Evolutionary conservation across 2,329 filamentous ascomycete species (phyloP), one percentile per base, ranked within the genome.

Genomic region (Hypoxylon sp.): DNA sequence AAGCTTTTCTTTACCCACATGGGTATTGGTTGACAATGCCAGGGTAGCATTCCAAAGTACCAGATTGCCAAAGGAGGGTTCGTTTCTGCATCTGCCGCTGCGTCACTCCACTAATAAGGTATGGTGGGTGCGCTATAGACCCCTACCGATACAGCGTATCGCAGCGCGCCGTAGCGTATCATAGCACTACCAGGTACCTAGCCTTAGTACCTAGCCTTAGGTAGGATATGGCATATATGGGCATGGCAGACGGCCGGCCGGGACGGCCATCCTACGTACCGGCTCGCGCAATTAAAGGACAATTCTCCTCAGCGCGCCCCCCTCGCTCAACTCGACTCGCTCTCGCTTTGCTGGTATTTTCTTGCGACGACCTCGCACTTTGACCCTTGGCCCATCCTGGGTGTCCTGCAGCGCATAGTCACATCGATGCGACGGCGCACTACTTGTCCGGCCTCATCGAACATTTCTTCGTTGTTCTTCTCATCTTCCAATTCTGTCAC

Each of bases 61-160:
- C 46, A 50, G 41, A 42, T 56, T 62, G 48, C 59, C 55, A 38
- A 56, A 56, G 55, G 55, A 26, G 27, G 52, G 56, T 60, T 63
- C 53, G 56, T 52, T n/a, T 6, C 27, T 56, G 45, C 46, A 49
- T 54, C 48, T 58, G 43, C 50, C 50, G 33, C 47, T 55, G 54
- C 58, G 53, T 61, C 54, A 51, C 48, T 63, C 51, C 51, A 54
- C 58, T 49, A 55, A 61, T 63, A 29, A 55, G 56, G 60, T 49
- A 60, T 55, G 49, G 52, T 45, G 15, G 26, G 24, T 47, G 60
- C 41, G 27, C 23, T 24, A 42, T 35, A 18, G 18, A 8, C 31
- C 15, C 31, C n/a, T n/a, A n/a, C n/a, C n/a, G n/a, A n/a, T n/a
- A n/a, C n/a, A n/a, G n/a, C n/a, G n/a, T n/a, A n/a, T n/a, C n/a